Evolutionary conservation across 345 rosid species (phyloP), one percentile per base, ranked within the genome.

Genomic region (Eucalyptus brandiana): DNA sequence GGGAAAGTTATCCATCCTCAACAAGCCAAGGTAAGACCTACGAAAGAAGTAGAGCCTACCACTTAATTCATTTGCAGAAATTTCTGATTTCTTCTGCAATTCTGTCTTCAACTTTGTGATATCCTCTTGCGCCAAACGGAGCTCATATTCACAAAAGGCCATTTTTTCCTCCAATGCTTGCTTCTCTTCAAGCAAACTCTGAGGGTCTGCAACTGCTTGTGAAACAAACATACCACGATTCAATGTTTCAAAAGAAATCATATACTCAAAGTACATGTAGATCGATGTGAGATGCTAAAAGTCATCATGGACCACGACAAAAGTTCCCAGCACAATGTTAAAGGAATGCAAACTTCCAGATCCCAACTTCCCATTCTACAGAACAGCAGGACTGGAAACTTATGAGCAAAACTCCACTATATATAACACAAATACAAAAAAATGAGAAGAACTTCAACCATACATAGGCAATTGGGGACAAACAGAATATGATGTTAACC

Each of bases 41-140:
- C 83, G 65, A 89, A 87, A 87, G 86, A 54, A 56, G 3, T 34
- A 87, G 87, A 87, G 17, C 83, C 90, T 93, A 97, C 99, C 97
- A 81, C 90, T 90, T 51, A 89, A 90, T 87, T 94, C 93, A 60
- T 91, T 92, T 87, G 60, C 91, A 13, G 93, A 89, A 45, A 80
- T 87, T 87, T 94, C 96, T 81, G 93, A 89, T 91, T 94, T 95
- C 96, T 93, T 95, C 92, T 93, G 93, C 90, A 96, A 93, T 30
- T 97, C 99, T 49, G 93, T 86, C 92, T 97, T 95, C 90, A 96
- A 93, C 91, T 94, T 96, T 69, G 93, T 87, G 93, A 94, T 92
- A 92, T 97, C 99, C 95, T 97, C 99, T 92, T 97, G 94, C 7
- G 98, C 98, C 89, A 97, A 93, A 87, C 99, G 98, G 87, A 97